Base-by-base conservation (phyloP, 345 rosid species). In the Acer campestre region DNA sequence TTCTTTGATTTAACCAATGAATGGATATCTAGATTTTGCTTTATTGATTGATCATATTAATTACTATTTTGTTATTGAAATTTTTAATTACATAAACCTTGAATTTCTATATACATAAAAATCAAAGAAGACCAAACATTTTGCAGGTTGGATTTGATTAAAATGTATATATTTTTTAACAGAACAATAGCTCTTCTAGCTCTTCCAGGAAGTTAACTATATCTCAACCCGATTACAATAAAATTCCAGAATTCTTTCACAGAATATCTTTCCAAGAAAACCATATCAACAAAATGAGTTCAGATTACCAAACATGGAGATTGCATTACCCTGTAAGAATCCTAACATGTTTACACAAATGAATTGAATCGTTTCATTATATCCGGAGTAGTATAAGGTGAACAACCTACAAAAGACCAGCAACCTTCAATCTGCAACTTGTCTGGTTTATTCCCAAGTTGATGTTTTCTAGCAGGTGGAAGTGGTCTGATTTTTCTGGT, bases 361-460 rank as follows among this genome's bases (percentile, higher is more conserved):
- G 81, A 75, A 40, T 55, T 70, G 53, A 65, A 74, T 38, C 63
- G 72, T 71, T 53, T 17, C 20, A 65, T 5, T 22, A 49, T 6
- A 25, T 72, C 44, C 25, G 59, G 78, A 20, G 59, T 29, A 23
- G 29, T 17, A 16, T 35, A 9, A 16, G 74, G 62, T 23, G 85
- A 62, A 83, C 89, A 86, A 75, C 77, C 67, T 25, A 70, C 69
- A 51, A 68, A 73, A 14, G 87, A 81, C 83, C 75, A 78, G 64
- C 82, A 83, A 44, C 80, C 80, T 69, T 65, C 53, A n/a, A 61
- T 6, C 59, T 68, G 35, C 18, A 40, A 68, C 65, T 58, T 67
- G 61, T 40, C 55, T 67, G 31, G 68, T 42, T 68, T 58, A 64
- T 73, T 78, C 67, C 18, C 49, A 17, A 65, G 29, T 46, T 56